phyloP scores from a whole-genome alignment of 2,329 filamentous ascomycete genomes.

The Fusarium pseudocircinatum region DNA sequence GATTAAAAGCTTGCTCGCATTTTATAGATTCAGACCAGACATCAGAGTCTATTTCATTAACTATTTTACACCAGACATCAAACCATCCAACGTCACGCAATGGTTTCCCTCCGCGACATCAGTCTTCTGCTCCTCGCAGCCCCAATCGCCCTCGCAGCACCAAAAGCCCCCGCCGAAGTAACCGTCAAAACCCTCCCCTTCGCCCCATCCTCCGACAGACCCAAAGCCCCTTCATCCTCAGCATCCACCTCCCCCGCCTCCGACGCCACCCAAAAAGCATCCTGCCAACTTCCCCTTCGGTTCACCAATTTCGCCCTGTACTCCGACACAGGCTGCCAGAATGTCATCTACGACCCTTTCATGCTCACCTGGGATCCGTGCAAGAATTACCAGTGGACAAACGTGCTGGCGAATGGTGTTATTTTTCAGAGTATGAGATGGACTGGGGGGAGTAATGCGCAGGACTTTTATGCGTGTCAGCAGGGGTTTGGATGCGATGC shows the following conservation, averaged over 20 bases:
- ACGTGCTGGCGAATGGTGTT: not conserved
- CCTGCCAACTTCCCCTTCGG: not conserved
- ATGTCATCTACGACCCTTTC: not conserved
- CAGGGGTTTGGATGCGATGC: not conserved
- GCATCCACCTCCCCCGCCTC: fast-evolving
- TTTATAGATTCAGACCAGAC: fast-evolving
- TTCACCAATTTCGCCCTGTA: not conserved
- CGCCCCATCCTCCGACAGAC: not conserved
- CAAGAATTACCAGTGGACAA: not conserved
- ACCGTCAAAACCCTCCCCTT: not conserved
- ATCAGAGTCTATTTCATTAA: not conserved
- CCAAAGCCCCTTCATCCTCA: not conserved
- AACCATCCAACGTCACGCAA: not conserved
- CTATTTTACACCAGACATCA: not conserved
- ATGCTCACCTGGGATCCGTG: not conserved
- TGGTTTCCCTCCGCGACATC: not conserved
- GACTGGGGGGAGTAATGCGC: not conserved
- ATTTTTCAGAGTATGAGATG: not conserved
- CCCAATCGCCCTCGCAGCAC: not conserved
- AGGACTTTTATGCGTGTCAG: not conserved
- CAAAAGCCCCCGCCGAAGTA: not conserved
- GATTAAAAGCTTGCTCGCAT: fast-evolving
- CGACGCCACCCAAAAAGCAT: fast-evolving
- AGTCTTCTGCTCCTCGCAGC: not conserved
- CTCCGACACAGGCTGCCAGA: not conserved